Evolutionary conservation across 495 filamentous ascomycete genomes (phyloP).

Genomic region (Lepraria neglecta): DNA sequence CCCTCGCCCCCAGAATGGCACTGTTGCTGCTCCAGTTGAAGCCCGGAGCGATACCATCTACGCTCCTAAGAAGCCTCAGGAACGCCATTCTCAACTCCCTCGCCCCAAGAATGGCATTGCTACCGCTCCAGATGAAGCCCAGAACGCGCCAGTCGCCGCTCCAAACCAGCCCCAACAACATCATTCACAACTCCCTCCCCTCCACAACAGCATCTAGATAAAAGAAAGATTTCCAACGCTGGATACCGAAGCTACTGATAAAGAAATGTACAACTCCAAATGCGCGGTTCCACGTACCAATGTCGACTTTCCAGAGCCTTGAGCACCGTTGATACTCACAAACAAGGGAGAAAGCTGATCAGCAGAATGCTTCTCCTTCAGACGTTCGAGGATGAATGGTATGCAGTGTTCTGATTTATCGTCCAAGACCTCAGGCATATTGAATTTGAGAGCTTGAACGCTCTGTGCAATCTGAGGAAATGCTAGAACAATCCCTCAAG

Average conservation of each 20-base stretch:
- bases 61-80: too few relatives aligned
- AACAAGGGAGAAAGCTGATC: constrained; percentile 44
- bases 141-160: too few relatives aligned
- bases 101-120: too few relatives aligned
- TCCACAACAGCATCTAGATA: too few relatives aligned
- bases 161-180: too few relatives aligned
- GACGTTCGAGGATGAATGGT: constrained; percentile 68
- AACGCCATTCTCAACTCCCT: too few relatives aligned
- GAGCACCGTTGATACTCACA: constrained; percentile 51
- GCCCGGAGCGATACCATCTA: too few relatives aligned
- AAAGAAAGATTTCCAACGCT: too few relatives aligned
- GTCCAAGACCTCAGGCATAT: constrained; percentile 57
- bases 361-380: constrained; percentile 40
- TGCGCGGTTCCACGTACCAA: constrained; percentile 47
- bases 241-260: neutral
- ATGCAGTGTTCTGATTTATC: constrained; percentile 86
- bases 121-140: too few relatives aligned
- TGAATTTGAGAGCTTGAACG: constrained; percentile 5
- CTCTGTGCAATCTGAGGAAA: neutral
- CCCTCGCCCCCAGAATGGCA: too few relatives aligned
- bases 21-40: too few relatives aligned
- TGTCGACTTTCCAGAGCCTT: constrained; percentile 74
- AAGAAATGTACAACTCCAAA: neutral
- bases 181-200: too few relatives aligned
- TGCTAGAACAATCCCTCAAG: neutral